phyloP scores from a whole-genome alignment of 805 yeast genomes.

The Saccharomyces kudriavzevii region DNA sequence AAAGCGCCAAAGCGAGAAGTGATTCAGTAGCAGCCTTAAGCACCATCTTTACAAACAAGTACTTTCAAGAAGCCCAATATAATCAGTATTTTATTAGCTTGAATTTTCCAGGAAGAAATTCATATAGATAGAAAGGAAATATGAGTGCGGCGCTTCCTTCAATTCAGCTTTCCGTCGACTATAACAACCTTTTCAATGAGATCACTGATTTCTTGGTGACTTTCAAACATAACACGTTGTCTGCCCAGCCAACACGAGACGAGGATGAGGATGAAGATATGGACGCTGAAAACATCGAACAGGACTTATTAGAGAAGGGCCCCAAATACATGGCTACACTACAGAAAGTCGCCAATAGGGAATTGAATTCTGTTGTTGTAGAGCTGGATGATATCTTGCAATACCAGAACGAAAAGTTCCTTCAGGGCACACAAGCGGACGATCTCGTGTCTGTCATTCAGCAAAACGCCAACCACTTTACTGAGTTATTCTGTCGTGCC shows the following conservation, averaged over 20 bases:
- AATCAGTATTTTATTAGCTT: neutral
- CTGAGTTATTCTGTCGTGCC: slow-evolving; percentile 65
- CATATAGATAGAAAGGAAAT: neutral
- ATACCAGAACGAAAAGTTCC: slow-evolving; percentile 47
- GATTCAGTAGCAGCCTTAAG: neutral
- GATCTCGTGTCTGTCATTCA: slow-evolving; percentile 36
- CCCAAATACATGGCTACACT: slow-evolving; percentile 70
- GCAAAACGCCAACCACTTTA: slow-evolving; percentile 69
- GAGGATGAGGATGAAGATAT: slow-evolving; percentile 17
- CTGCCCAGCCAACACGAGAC: slow-evolving; percentile 5
- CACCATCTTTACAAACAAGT: neutral
- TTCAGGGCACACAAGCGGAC: slow-evolving; percentile 17
- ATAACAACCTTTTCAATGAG: slow-evolving; percentile 49
- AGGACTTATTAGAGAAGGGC: slow-evolving; percentile 34
- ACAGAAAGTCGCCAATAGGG: slow-evolving; percentile 80
- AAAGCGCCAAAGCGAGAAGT: neutral
- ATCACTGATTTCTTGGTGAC: slow-evolving; percentile 61
- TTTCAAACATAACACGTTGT: slow-evolving; percentile 38
- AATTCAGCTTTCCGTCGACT: slow-evolving; percentile 64
- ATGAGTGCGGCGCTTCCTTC: slow-evolving; percentile 45
- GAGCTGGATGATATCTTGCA: slow-evolving; percentile 78
- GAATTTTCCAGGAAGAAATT: neutral
- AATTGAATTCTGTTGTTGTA: slow-evolving; percentile 54
- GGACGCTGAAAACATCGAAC: slow-evolving; percentile 20
- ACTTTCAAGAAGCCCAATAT: neutral